These are phyloP conservation scores for Colletotrichum sp. DNA, from an alignment of 2,329 filamentous ascomycete species.

Conservation along the genomic window DNA sequence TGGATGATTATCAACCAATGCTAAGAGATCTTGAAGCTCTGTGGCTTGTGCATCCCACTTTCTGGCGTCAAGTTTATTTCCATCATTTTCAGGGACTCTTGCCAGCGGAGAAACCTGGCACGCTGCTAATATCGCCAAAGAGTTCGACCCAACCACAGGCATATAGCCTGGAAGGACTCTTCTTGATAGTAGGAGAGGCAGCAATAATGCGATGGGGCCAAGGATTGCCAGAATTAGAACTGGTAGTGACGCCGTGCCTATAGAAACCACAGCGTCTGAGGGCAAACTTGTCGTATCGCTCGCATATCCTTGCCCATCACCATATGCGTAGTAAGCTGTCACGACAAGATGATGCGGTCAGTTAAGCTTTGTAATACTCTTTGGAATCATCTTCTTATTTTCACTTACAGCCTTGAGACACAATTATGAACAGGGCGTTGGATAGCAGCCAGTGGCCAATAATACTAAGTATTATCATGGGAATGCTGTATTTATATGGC, in stretches of 20 bases:
- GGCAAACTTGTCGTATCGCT: not conserved
- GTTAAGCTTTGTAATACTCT: too few species aligned
- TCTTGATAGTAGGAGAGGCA: not conserved
- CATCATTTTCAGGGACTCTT: rapidly evolving
- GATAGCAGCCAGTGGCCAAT: not conserved
- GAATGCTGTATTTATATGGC: not conserved
- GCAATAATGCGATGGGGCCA: not conserved
- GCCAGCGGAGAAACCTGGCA: not conserved
- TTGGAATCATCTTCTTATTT: too few species aligned
- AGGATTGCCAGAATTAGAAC: not conserved
- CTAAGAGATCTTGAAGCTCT: too few species aligned
- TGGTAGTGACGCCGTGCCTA: not conserved
- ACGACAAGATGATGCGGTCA: too few species aligned
- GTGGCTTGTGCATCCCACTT: too few species aligned
- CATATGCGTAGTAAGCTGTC: too few species aligned
- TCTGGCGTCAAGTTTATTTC: too few species aligned
- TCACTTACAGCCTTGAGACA: not conserved
- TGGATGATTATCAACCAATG: too few species aligned
- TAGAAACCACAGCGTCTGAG: not conserved
- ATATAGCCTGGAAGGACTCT: not conserved
- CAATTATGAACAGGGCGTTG: not conserved
- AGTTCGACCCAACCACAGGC: not conserved
- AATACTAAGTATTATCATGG: not conserved
- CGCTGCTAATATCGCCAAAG: not conserved
- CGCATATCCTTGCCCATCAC: too few species aligned